phyloP scores from a whole-genome alignment of 257 asterid species.

The Solanum paucissectum region DNA sequence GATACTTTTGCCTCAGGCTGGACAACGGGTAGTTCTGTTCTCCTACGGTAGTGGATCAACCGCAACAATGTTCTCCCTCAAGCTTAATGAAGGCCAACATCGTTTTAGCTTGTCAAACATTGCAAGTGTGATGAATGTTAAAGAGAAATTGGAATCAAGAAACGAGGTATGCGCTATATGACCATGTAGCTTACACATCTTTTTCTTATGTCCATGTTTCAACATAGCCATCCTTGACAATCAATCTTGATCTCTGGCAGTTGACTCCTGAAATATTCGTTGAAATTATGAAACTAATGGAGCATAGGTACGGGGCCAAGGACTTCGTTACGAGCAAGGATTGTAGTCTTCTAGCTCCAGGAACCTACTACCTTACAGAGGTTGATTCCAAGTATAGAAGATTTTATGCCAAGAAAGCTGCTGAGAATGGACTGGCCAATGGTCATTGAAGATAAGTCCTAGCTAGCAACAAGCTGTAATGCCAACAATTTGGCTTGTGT shows the following conservation, averaged over 20 bases:
- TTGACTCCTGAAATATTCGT: conserved; percentile 71
- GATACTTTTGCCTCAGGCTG: conserved; percentile 36
- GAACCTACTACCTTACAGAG: conserved; percentile 87
- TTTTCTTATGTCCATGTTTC: background rate
- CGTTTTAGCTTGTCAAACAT: conserved; percentile 90
- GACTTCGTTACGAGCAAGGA: conserved; percentile 79
- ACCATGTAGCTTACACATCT: background rate
- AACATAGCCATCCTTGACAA: background rate
- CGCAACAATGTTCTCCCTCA: conserved; percentile 90
- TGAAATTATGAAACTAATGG: conserved; percentile 84
- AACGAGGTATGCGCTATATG: conserved; percentile 51
- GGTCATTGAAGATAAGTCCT: conserved; percentile 46
- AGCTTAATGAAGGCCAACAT: conserved; percentile 53
- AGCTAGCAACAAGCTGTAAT: background rate
- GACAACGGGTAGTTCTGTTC: conserved; percentile 79
- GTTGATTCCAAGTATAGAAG: conserved; percentile 89
- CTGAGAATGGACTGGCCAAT: conserved; percentile 51
- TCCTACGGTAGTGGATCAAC: conserved; percentile 92
- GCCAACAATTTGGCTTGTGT: conserved; percentile 10
- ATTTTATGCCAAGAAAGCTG: conserved; percentile 66
- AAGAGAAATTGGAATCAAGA: conserved; percentile 72
- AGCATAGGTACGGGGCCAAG: conserved; percentile 95
- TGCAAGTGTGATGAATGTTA: conserved; percentile 56
- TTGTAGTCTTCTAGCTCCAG: conserved; percentile 73
- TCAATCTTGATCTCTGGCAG: conserved; percentile 23